Percentiles rank a stretch among this genome's conserved stretches.
phyloP scores from a whole-genome alignment of 2,329 filamentous ascomycete genomes.

The Nannizziopsis arthrosporioides region DNA sequence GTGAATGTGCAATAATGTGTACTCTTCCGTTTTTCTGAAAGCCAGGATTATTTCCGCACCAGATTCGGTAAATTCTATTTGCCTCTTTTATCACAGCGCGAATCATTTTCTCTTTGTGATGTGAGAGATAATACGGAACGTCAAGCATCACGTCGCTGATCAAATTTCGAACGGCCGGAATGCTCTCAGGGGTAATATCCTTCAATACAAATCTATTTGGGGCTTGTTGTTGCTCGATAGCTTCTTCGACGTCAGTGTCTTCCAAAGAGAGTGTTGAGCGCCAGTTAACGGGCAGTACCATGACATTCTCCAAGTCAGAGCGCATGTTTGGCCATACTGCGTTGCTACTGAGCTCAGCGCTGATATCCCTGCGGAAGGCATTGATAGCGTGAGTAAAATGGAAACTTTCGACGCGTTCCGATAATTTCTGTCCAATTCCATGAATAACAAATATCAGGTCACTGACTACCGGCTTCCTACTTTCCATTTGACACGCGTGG shows the following conservation, averaged over 20 bases:
- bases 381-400: slow-evolving; percentile 97
- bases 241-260: slow-evolving; percentile 54
- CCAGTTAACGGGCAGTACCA: slow-evolving; percentile 94
- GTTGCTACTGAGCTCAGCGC: slow-evolving; percentile 65
- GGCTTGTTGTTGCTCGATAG: slow-evolving; percentile 41
- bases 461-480: slow-evolving; percentile 58
- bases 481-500: slow-evolving; percentile 51
- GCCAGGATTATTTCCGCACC: slow-evolving; percentile 85
- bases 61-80: slow-evolving; percentile 88
- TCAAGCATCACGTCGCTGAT: slow-evolving; percentile 98
- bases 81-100: slow-evolving; percentile 77
- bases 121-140: slow-evolving; percentile 93
- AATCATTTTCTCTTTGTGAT: slow-evolving; percentile 93
- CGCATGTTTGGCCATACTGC: slow-evolving; percentile 65
- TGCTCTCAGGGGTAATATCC: slow-evolving; percentile 82
- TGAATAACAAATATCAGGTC: slow-evolving; percentile 87
- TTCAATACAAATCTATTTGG: slow-evolving; percentile 58
- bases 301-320: slow-evolving; percentile 71
- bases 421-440: slow-evolving; percentile 92
- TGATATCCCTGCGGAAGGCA: slow-evolving; percentile 72
- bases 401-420: slow-evolving; percentile 86
- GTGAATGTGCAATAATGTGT: slow-evolving; percentile 83
- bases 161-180: slow-evolving; percentile 83
- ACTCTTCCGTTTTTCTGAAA: slow-evolving; percentile 73
- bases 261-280: slow-evolving; percentile 78